Evolutionary conservation across 1,284 basidiomycete species (phyloP).

Genomic region (Heliocybe sulcata): DNA sequence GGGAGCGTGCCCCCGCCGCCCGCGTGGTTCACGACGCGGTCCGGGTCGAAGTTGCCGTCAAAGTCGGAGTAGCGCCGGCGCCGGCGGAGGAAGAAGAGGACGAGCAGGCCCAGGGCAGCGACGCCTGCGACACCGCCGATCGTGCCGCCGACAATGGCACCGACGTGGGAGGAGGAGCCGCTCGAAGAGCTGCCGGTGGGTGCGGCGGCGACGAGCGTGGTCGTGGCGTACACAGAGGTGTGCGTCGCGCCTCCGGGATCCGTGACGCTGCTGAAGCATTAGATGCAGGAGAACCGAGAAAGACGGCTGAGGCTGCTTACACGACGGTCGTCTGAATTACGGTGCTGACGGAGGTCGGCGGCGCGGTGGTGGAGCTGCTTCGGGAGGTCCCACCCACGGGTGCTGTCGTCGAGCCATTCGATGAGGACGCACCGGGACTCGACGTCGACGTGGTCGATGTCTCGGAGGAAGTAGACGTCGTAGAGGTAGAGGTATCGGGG

Average conservation of each 20-base stretch:
- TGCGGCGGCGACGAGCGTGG: conserved; percentile 4
- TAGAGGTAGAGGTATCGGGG: not conserved
- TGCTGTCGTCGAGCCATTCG: not conserved
- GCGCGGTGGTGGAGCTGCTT: not conserved
- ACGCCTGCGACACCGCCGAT: conserved; percentile 20
- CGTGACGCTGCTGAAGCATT: not conserved
- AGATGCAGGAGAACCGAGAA: not conserved
- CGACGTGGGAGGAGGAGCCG: conserved; percentile 11
- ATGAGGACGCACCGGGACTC: not conserved
- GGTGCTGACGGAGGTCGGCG: not conserved
- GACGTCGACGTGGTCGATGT: not conserved
- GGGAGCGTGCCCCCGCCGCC: conserved; percentile 21
- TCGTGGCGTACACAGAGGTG: not conserved
- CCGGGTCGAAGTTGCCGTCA: conserved; percentile 45
- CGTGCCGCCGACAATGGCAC: conserved; percentile 22
- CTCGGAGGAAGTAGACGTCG: not conserved
- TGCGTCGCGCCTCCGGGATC: not conserved
- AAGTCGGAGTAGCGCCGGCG: conserved; percentile 28
- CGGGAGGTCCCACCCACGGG: no score
- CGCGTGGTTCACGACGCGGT: conserved; percentile 26
- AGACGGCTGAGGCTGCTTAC: not conserved
- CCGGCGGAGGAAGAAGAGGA: conserved; percentile 16
- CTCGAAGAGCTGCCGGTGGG: not conserved
- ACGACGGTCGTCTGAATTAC: not conserved
- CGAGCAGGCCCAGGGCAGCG: conserved; percentile 13